A percentile compares a stretch with the other conserved stretches of the same genome.
Evolutionary conservation across 2,329 filamentous ascomycete genomes (phyloP).

Genomic region (Colletotrichum acutatum): DNA sequence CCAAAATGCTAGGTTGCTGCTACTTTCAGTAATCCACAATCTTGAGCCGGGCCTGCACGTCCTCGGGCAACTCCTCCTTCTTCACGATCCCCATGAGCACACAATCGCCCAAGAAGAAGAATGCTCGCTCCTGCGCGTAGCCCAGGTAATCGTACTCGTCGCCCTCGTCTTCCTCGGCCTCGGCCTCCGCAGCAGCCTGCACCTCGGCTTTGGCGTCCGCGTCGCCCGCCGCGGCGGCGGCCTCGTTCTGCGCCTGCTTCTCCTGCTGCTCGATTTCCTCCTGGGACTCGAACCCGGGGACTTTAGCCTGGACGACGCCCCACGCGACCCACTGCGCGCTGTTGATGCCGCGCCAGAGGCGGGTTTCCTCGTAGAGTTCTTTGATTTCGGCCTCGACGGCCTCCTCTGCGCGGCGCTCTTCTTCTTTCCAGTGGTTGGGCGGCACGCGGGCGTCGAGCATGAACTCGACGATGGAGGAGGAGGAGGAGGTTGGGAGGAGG

Average conservation of each 20-base stretch:
- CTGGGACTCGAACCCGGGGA: constrained; percentile 74
- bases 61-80: constrained; percentile 78
- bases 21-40: constrained; percentile 68
- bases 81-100: constrained; percentile 80
- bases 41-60: constrained; percentile 74
- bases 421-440: constrained; percentile 65
- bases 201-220: constrained; percentile 41
- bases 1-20: neutral
- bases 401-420: constrained; percentile 72
- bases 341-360: constrained; percentile 88
- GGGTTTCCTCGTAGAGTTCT: constrained; percentile 80
- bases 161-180: constrained; percentile 61
- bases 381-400: constrained; percentile 74
- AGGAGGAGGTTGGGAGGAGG: constrained; percentile 50
- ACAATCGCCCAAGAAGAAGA: constrained; percentile 96
- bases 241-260: constrained; percentile 42
- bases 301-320: constrained; percentile 95
- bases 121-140: constrained; percentile 89
- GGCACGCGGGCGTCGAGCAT: constrained; percentile 82
- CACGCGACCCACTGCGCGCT: constrained; percentile 93
- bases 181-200: constrained; percentile 40
- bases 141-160: constrained; percentile 93
- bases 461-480: constrained; percentile 73
- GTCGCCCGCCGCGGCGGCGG: constrained; percentile 34
- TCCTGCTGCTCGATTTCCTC: constrained; percentile 37